Evolutionary conservation across 1,284 basidiomycete genomes (phyloP), one percentile per base, ranked within the genome.

Genomic region (Cryptococcus amylolentus): DNA sequence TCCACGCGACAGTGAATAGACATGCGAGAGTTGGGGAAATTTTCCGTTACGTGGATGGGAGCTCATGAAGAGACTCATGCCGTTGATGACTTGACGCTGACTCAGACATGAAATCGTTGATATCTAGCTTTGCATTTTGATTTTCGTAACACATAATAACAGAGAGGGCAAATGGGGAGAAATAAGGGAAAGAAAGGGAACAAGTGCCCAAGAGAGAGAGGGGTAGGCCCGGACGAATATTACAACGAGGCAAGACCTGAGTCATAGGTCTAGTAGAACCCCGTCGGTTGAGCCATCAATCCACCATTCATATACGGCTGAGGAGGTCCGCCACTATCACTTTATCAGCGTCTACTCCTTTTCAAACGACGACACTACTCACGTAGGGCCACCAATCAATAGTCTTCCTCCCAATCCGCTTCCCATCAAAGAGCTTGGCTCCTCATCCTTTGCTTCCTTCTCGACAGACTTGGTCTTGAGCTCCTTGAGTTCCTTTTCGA

Each of bases 401-500:
- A 78, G 58, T 31, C 75, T 63, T 14, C 70, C 71, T 42, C 76
- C 75, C n/a, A 77, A 62, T 18, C 76, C 76, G 28, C 57, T 57
- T n/a, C 71, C 71, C 54, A 72, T 64, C 51, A 70, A 43, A 37
- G 61, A 55, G 10, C 62, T 56, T 16, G 65, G 54, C 28, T 57
- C 47, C 46, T 70, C 68, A 49, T 72, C 70, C 38, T 69, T 64
- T 6, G 67, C 57, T 43, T 71, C 66, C 56, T 71, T 72, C 18
- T 62, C 57, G 16, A 55, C 54, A 13, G 66, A 56, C 66, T 73
- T 76, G 9, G 67, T 60, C 65, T 66, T 66, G 57, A 78, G 61
- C 57, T 77, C 77, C 57, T 70, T 71, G 47, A 78, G 56, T 60
- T 77, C 72, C 63, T 73, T 73, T 65, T 78, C 74, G 20, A 77